Base-by-base conservation (phyloP, 371 early-diverging fungal genomes). In the Lichtheimia corymbifera region DNA sequence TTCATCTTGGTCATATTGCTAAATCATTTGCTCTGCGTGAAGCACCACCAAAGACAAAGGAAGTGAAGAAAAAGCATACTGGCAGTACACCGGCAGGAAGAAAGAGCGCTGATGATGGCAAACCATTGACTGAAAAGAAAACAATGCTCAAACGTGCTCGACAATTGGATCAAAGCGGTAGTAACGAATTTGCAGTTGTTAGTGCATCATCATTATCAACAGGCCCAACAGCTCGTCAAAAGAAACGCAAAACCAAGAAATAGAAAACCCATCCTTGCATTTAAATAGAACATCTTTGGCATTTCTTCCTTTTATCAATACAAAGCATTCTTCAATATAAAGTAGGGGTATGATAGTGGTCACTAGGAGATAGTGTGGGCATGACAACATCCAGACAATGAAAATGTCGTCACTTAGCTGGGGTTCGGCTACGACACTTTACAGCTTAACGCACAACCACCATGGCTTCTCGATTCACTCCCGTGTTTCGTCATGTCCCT, bases 1-100 rank as follows among this genome's bases (percentile, higher is more conserved):
- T 98, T 64, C 99, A 98, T 72, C 82, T 97, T 45, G 99, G 99
- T 15, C 99, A 98, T 67, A 74, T 93, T 58, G 97, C 98, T 50
- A 97, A 97, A 73, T 83, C 92, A n/a, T 98, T 98, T 86, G 95
- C 86, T 9, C 74, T 98, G 58, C 83, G 93, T 49, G 96, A 95
- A 65, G 88, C 92, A 11, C 97, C 97, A 42, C 84, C 86, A 42
- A 80, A 84, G 62, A 77, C 63, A 24, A 81, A 76, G 52, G 65
- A 64, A 7, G 70, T 76, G 42, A 78, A 76, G 66, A 83, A 73
- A 50, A 79, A 78, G 66, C 72, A 82, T 45, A 73, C 76, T 15
- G 76, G 35, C 35, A 73, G 59, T 71, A 78, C 64, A 72, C 72
- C 41, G 70, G 73, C 57, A 62, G 68, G 53, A 67, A 66, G 50